These are phyloP conservation scores for Platanthera guangdongensis DNA, from an alignment of 106 monocot species.

Conservation along the genomic window DNA sequence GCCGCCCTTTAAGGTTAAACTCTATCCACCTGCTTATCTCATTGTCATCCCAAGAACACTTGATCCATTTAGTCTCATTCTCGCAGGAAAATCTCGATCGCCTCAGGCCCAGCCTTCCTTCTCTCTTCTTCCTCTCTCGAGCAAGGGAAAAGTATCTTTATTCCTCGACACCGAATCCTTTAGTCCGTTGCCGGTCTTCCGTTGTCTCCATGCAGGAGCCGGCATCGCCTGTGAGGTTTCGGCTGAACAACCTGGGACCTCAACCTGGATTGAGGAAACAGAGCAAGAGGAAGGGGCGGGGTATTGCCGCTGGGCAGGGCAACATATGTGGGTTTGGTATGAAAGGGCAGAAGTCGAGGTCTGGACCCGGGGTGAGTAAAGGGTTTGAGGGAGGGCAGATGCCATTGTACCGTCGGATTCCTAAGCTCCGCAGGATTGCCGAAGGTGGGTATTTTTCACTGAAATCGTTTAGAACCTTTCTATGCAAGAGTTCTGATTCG, in stretches of 20 bases:
- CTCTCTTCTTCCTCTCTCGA: neutral
- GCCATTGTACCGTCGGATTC: conserved; percentile 84
- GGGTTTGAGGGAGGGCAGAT: conserved; percentile 98
- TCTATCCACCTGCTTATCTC: neutral
- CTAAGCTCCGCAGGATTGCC: conserved; percentile 90
- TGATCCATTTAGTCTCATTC: neutral
- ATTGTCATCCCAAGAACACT: neutral
- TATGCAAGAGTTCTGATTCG: neutral
- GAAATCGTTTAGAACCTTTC: neutral
- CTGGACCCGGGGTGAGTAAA: conserved; percentile 72
- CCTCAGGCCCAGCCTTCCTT: neutral
- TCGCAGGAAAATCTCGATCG: conserved; percentile 2
- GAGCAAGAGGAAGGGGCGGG: conserved; percentile 81
- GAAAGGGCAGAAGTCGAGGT: conserved; percentile 95
- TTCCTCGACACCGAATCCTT: neutral
- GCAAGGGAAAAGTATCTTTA: neutral
- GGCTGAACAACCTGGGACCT: conserved; percentile 81
- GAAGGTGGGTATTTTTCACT: conserved; percentile 45
- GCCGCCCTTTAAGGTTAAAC: conserved; percentile 1
- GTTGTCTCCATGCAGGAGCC: neutral
- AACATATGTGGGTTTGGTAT: conserved; percentile 93
- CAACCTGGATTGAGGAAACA: conserved; percentile 78
- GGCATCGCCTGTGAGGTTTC: conserved; percentile 28
- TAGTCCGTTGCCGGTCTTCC: neutral
- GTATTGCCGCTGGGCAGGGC: conserved; percentile 84